Evolutionary conservation across 305 asterid genomes (phyloP).

Genomic region (Petunia hybrid): DNA sequence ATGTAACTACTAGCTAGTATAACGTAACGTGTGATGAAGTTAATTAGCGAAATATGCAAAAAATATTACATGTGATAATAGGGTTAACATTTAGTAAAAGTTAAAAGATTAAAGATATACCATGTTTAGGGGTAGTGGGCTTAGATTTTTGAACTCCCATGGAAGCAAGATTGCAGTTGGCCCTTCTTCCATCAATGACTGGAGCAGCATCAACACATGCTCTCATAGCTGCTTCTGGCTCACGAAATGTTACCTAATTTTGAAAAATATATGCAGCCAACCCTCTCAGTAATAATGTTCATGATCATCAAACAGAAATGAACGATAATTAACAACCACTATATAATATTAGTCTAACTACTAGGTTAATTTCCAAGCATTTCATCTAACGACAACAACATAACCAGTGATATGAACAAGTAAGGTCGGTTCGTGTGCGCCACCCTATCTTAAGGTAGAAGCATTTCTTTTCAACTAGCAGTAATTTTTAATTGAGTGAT

Average conservation of each 20-base stretch:
- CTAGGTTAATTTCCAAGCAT: no score
- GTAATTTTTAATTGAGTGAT: neutral
- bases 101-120: conserved; percentile 33
- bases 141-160: conserved; percentile 96
- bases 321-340: no score
- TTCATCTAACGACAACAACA: no score
- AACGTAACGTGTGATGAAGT: neutral
- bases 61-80: neutral
- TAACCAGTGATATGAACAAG: no score
- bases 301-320: neutral
- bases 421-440: no score
- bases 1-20: neutral
- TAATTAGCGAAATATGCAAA: neutral
- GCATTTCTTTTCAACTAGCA: neutral
- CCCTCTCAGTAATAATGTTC: neutral
- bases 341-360: no score
- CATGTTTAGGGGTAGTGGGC: conserved; percentile 90
- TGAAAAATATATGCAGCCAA: neutral
- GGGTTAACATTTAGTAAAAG: neutral
- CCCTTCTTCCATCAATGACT: conserved; percentile 96
- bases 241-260: conserved; percentile 85
- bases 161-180: conserved; percentile 98
- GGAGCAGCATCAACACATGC: conserved; percentile 96
- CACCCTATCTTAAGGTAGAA: no score
- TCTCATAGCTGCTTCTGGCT: conserved; percentile 93